Conservation (phyloP, 768 basidiomycete genomes). For the Fistulinella prunicolor region DNA sequence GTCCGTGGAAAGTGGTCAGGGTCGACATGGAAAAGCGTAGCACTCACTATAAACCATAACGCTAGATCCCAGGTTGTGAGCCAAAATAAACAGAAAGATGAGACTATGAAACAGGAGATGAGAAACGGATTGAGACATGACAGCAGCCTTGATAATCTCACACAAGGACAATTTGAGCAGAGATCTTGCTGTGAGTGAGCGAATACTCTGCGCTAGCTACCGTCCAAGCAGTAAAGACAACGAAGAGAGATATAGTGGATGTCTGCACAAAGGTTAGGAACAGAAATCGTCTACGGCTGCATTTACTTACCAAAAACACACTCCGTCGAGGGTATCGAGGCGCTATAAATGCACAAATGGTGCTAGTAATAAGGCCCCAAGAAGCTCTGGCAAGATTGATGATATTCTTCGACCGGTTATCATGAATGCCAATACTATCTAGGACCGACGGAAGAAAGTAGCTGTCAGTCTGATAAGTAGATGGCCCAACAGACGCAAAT, state of each 20-base stretch:
- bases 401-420: conserved; percentile 16
- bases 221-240: conserved; percentile 16
- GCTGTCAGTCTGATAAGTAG: conserved; percentile 4
- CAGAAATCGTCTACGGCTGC: not conserved
- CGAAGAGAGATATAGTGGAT: conserved; percentile 15
- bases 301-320: conserved; percentile 14
- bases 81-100: conserved; percentile 17
- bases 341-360: conserved; percentile 1
- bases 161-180: conserved; percentile 10
- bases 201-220: conserved; percentile 20
- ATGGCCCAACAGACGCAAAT: no score
- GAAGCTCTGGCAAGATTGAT: conserved; percentile 11
- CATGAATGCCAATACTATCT: conserved; percentile 20
- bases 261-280: conserved; percentile 1
- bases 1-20: not conserved
- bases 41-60: conserved; percentile 10
- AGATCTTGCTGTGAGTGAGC: conserved; percentile 2
- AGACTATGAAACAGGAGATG: conserved; percentile 1
- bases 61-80: conserved; percentile 13
- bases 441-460: conserved; percentile 10
- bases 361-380: conserved; percentile 12
- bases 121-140: not conserved
- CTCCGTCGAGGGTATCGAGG: conserved; percentile 18
- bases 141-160: not conserved
- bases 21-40: no score